Evolutionary conservation across 2,329 filamentous ascomycete species (phyloP), one percentile per base, ranked within the genome.

Genomic region (Thielaviopsis euricoi): DNA sequence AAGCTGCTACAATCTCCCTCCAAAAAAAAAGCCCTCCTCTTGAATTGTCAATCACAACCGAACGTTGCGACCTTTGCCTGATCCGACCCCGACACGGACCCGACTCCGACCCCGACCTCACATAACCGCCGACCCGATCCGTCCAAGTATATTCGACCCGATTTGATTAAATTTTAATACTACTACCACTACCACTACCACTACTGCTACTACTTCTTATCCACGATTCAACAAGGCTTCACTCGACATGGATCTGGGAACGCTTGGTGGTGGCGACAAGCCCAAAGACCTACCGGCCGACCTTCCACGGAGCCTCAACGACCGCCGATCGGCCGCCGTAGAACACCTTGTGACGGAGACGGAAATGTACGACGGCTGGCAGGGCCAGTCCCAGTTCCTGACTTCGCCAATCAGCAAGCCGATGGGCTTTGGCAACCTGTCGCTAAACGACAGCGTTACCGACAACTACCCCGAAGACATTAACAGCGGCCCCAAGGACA

Each of bases 341-440:
- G 82, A 84, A 6, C 58, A 60, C 62, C 79, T 83, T 62, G 78
- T 86, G 58, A 77, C 78, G 46, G 93, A 97, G 75, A 95, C 90
- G 48, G 93, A 97, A 75, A 89, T 96, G 74, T 98, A 97, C 70
- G 93, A 98, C 78, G 93, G 89, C 64, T 98, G 93, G 93, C 89
- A 97, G 83, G 91, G 91, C 63, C 89, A 96, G 76, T 95, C 91
- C 51, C 90, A 96, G 72, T 95, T 95, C 71, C 78, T 97, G 62
- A 94, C 89, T 4, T 87, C 85, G 3, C 90, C 91, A 22, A 83
- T 90, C 60, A 77, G 88, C 50, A 91, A 89, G 68, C 87, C 91
- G 10, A 75, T 95, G 54, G 83, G 82, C 66, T 95, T 96, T 73
- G 76, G 74, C 66, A 88, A 87, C 68, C 80, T 97, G 49, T 82